Conservation (phyloP, 1,284 basidiomycete species). For the Microbotryum scabiosae region DNA sequence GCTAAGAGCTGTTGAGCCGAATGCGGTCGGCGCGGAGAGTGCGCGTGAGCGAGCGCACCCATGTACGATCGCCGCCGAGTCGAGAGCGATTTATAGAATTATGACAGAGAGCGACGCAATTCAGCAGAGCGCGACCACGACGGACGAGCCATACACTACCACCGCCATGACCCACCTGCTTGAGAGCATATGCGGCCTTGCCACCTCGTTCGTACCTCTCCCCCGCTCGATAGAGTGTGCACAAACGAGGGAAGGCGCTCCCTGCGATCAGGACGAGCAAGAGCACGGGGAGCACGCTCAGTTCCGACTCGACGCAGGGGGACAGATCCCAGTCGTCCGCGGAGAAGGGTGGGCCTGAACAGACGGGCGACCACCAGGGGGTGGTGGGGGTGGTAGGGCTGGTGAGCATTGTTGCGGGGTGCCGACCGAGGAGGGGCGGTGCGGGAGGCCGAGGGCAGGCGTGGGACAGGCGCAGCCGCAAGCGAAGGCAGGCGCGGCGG, state of each 20-base stretch:
- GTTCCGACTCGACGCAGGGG: conserved; percentile 70
- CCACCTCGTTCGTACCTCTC: conserved; percentile 15
- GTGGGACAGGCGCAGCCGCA: too few relatives aligned
- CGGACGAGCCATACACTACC: too few relatives aligned
- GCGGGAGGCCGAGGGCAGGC: too few relatives aligned
- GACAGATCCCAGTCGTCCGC: conserved; percentile 67
- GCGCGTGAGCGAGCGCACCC: too few relatives aligned
- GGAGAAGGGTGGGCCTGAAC: conserved; percentile 57
- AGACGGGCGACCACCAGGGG: conserved; percentile 28
- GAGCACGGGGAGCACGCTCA: conserved; percentile 51
- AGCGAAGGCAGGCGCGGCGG: too few relatives aligned
- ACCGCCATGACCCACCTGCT: conserved; percentile 14
- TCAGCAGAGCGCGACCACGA: neutral
- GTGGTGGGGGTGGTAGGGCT: too few relatives aligned
- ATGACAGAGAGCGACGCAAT: too few relatives aligned
- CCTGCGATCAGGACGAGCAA: conserved; percentile 51
- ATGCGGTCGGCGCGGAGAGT: neutral
- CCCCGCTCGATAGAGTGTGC: conserved; percentile 38
- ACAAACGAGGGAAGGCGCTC: conserved; percentile 46
- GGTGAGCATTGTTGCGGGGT: too few relatives aligned
- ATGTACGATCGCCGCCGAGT: neutral
- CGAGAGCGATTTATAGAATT: neutral
- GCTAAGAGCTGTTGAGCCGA: conserved; percentile 2
- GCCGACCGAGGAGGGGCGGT: too few relatives aligned
- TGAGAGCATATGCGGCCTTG: conserved; percentile 14